phyloP scores from a whole-genome alignment of 2,329 filamentous ascomycete genomes.

The Geosmithia morbida region DNA sequence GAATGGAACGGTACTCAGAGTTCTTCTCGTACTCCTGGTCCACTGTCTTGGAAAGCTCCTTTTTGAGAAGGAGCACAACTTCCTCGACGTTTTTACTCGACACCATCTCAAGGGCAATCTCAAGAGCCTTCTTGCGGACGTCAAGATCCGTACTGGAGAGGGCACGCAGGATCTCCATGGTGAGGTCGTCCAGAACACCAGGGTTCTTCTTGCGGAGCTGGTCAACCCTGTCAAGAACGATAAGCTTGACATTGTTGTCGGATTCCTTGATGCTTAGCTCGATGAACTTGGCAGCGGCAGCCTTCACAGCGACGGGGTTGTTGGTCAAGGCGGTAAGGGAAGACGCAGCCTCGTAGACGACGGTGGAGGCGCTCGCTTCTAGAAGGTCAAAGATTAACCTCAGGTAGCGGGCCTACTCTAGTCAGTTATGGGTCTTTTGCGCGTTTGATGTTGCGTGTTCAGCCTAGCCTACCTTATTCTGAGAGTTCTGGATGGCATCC shows the following conservation, averaged over 20 bases:
- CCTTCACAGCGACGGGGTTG: constrained; percentile 96
- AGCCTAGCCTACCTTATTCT: constrained; percentile 59
- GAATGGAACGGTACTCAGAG: constrained; percentile 80
- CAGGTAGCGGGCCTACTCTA: constrained; percentile 63
- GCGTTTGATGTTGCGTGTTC: constrained; percentile 6
- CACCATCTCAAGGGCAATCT: constrained; percentile 91
- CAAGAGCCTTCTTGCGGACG: constrained; percentile 80
- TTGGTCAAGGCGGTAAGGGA: constrained; percentile 86
- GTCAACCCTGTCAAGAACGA: constrained; percentile 88
- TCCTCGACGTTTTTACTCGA: constrained; percentile 98
- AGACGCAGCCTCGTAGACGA: constrained; percentile 94
- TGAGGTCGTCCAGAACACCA: constrained; percentile 81
- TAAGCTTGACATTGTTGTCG: constrained; percentile 98
- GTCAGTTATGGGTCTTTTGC: constrained; percentile 7
- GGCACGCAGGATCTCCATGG: constrained; percentile 93
- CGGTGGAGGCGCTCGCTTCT: constrained; percentile 83
- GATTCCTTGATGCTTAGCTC: constrained; percentile 95
- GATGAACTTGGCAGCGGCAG: constrained; percentile 89
- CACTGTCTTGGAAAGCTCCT: constrained; percentile 92
- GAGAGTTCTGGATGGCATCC: constrained; percentile 84
- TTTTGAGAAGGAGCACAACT: constrained; percentile 89
- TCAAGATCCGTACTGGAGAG: constrained; percentile 93
- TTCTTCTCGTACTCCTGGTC: constrained; percentile 99
- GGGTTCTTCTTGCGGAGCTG: constrained; percentile 77
- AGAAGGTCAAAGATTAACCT: constrained; percentile 92